phyloP scores from a whole-genome alignment of 345 rosid species.

The Litchi chinensis region DNA sequence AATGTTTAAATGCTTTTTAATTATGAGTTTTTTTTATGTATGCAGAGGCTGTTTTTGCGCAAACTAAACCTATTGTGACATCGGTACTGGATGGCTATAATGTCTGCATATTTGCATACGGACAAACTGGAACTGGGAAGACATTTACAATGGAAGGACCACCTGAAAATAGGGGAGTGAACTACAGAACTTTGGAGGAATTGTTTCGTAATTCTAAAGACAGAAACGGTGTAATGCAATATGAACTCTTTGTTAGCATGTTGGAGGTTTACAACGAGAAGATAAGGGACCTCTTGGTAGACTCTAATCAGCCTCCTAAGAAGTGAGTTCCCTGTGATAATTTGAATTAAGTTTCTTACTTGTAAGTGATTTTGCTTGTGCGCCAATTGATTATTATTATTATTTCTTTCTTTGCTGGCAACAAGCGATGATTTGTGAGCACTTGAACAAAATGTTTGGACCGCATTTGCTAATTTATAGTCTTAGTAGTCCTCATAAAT shows the following conservation, averaged over 20 bases:
- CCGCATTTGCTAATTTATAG: not conserved
- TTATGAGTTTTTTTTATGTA: slow-evolving; percentile 12
- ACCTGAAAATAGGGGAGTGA: slow-evolving; percentile 84
- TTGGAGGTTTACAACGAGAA: slow-evolving; percentile 96
- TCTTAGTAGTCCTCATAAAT: not conserved
- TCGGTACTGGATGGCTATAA: slow-evolving; percentile 96
- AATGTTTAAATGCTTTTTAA: not conserved
- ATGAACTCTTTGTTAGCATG: slow-evolving; percentile 89
- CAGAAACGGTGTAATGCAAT: slow-evolving; percentile 56
- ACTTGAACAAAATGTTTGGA: not conserved
- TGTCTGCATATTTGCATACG: slow-evolving; percentile 93
- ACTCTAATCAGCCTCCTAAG: slow-evolving; percentile 73
- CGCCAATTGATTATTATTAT: not conserved
- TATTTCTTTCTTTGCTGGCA: not conserved
- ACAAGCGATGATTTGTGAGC: not conserved
- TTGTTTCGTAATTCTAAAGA: slow-evolving; percentile 65
- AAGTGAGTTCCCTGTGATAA: slow-evolving; percentile 48
- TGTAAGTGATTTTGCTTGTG: not conserved
- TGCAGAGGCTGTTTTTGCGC: slow-evolving; percentile 87
- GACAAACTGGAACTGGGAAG: slow-evolving; percentile 98
- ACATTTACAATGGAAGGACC: slow-evolving; percentile 99
- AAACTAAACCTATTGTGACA: slow-evolving; percentile 75
- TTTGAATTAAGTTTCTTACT: not conserved
- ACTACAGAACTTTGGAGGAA: slow-evolving; percentile 89
- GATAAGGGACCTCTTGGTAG: slow-evolving; percentile 85